Conservation (phyloP, 2,329 filamentous ascomycete genomes). For the Cladosporium colombiae region DNA sequence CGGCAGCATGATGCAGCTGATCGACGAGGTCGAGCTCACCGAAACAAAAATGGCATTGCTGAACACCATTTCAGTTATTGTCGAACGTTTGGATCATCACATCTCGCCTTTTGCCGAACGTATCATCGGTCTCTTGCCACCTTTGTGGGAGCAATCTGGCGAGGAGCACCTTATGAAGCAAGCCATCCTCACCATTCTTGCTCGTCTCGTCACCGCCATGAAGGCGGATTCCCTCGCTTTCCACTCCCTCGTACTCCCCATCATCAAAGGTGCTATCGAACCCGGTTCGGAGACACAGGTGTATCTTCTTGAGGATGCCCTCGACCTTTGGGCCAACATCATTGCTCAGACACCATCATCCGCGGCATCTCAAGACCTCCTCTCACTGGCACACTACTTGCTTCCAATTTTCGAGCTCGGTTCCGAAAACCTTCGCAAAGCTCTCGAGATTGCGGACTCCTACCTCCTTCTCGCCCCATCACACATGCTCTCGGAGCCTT, state of each 20-base stretch:
- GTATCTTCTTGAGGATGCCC: constrained; percentile 86
- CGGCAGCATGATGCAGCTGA: constrained; percentile 71
- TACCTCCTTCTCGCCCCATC: constrained; percentile 51
- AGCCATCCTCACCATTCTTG: constrained; percentile 81
- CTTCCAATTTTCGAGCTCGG: constrained; percentile 52
- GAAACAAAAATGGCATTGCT: constrained; percentile 91
- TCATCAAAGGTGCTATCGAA: constrained; percentile 78
- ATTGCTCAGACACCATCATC: constrained; percentile 58
- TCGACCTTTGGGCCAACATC: constrained; percentile 85
- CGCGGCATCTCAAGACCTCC: constrained; percentile 44
- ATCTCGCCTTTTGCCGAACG: constrained; percentile 70
- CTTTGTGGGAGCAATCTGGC: constrained; percentile 80
- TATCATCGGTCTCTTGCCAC: constrained; percentile 77
- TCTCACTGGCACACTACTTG: constrained; percentile 47
- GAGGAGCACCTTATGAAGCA: constrained; percentile 94
- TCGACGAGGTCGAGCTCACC: constrained; percentile 75
- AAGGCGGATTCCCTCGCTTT: constrained; percentile 75
- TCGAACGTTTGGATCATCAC: constrained; percentile 76
- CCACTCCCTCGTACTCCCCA: constrained; percentile 75
- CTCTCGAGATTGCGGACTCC: constrained; percentile 51
- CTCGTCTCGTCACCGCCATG: constrained; percentile 83
- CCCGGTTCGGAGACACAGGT: constrained; percentile 71
- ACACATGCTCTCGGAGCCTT: constrained; percentile 46
- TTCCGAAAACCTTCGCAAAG: constrained; percentile 50
- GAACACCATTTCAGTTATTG: constrained; percentile 79